Conservation (phyloP, 352 stramenopile species). For the Pythium dissotocum region DNA sequence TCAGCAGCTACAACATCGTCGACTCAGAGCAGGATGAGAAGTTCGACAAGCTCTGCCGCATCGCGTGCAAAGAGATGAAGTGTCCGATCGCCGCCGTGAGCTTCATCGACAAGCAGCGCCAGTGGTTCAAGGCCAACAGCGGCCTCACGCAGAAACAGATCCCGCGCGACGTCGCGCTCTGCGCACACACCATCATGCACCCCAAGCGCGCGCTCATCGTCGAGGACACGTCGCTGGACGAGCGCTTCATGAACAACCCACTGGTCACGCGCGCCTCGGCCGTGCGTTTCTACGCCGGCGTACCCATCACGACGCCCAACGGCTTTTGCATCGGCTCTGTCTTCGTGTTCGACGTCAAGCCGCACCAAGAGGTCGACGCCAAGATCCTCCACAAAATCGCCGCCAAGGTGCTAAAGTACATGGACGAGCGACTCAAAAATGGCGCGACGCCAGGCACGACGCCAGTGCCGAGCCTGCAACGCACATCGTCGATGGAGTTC, state of each 20-base stretch:
- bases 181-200: slow-evolving; percentile 87
- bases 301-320: slow-evolving; percentile 77
- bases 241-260: slow-evolving; percentile 84
- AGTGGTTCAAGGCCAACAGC: slow-evolving; percentile 89
- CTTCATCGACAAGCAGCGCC: slow-evolving; percentile 86
- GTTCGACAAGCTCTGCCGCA: slow-evolving; percentile 87
- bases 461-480: slow-evolving; percentile 23
- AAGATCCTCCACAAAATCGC: slow-evolving; percentile 88
- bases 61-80: slow-evolving; percentile 90
- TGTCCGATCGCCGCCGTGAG: slow-evolving; percentile 83
- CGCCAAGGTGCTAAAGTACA: slow-evolving; percentile 87
- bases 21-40: slow-evolving; percentile 83
- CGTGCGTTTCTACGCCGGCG: slow-evolving; percentile 82
- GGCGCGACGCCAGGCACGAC: slow-evolving; percentile 6
- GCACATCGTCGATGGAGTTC: slow-evolving; percentile 38
- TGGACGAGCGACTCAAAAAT: slow-evolving; percentile 79
- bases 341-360: slow-evolving; percentile 87
- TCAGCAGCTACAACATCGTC: slow-evolving; percentile 73
- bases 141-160: slow-evolving; percentile 85
- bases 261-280: slow-evolving; percentile 79
- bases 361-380: slow-evolving; percentile 69
- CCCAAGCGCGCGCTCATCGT: slow-evolving; percentile 79
- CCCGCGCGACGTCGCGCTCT: slow-evolving; percentile 79
- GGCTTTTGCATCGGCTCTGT: slow-evolving; percentile 83
- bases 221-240: slow-evolving; percentile 79